Percentiles rank a stretch among this genome's conserved stretches.
These are phyloP conservation scores for Zarea fungicola DNA, from an alignment of 2,329 filamentous ascomycete species.

Conservation along the genomic window DNA sequence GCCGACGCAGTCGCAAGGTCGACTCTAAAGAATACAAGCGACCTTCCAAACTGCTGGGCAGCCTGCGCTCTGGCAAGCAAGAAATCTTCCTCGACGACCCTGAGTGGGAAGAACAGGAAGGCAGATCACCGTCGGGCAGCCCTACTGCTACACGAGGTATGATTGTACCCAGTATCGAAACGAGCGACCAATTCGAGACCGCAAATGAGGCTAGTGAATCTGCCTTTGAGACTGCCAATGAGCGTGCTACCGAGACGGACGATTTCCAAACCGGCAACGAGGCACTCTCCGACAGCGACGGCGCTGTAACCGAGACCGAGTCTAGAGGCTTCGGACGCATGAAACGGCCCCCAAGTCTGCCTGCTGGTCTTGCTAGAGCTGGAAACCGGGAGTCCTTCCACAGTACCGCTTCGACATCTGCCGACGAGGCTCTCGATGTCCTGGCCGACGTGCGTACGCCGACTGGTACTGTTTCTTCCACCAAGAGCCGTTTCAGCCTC, in stretches of 20 bases:
- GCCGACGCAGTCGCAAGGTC: slow-evolving; percentile 57
- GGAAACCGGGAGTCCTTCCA: slow-evolving; percentile 64
- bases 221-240: slow-evolving; percentile 65
- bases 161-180: slow-evolving; percentile 34
- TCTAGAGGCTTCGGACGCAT: slow-evolving; percentile 39
- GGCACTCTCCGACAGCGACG: slow-evolving; percentile 67
- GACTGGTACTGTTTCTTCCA: slow-evolving; percentile 51
- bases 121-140: slow-evolving; percentile 19
- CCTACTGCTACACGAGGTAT: slow-evolving; percentile 1
- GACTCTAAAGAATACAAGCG: slow-evolving; percentile 73
- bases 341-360: slow-evolving; percentile 37
- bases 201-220: slow-evolving; percentile 70
- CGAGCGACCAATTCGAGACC: slow-evolving; percentile 70
- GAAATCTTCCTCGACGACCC: slow-evolving; percentile 76
- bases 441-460: slow-evolving; percentile 55
- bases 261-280: slow-evolving; percentile 94
- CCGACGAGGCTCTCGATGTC: slow-evolving; percentile 65
- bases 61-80: slow-evolving; percentile 64
- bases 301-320: slow-evolving; percentile 79
- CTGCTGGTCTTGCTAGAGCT: slow-evolving; percentile 34
- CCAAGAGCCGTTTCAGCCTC: slow-evolving; percentile 67
- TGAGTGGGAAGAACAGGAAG: slow-evolving; percentile 83
- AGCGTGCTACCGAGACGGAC: slow-evolving; percentile 81
- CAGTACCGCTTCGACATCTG: slow-evolving; percentile 85
- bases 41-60: slow-evolving; percentile 70